Evolutionary conservation across 306 rosid genomes (phyloP).

Genomic region (Clitoria ternatea): DNA sequence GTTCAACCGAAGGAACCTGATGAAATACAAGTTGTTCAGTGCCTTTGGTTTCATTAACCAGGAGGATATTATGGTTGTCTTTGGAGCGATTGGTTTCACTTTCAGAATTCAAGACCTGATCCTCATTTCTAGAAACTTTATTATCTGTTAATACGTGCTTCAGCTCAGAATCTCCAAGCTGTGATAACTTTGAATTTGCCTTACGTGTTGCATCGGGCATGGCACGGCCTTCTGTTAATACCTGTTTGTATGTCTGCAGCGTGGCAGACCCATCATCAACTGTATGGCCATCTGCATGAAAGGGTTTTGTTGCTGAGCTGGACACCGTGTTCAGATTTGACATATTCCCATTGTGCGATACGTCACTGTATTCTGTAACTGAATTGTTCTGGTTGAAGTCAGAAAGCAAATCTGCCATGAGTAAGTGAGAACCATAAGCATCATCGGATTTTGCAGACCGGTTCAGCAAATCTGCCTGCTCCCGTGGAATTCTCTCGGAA

Average conservation of each 20-base stretch:
- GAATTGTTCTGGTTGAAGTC: conserved; percentile 44
- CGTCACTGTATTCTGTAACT: conserved; percentile 39
- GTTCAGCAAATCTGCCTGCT: conserved; percentile 74
- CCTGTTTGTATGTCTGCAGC: conserved; percentile 43
- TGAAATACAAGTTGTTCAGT: conserved; percentile 31
- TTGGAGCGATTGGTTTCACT: conserved; percentile 27
- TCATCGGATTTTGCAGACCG: conserved; percentile 85
- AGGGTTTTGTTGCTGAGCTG: conserved; percentile 32
- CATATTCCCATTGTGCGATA: conserved; percentile 38
- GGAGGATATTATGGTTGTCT: conserved; percentile 30
- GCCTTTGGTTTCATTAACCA: conserved; percentile 37
- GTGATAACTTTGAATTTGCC: conserved; percentile 43
- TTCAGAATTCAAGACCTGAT: conserved; percentile 32
- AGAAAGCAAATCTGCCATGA: conserved; percentile 55
- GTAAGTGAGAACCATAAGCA: conserved; percentile 58
- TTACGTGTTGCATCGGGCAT: conserved; percentile 46
- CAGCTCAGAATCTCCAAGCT: conserved; percentile 37
- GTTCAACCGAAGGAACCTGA: conserved; percentile 46
- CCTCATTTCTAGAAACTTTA: conserved; percentile 38
- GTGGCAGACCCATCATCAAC: conserved; percentile 45
- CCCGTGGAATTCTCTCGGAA: conserved; percentile 91
- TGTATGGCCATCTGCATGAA: conserved; percentile 37
- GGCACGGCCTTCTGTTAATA: too few species aligned
- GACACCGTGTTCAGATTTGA: conserved; percentile 39
- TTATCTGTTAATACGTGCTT: conserved; percentile 33